Percentiles rank a stretch among this genome's conserved stretches.
Evolutionary conservation across 2,329 filamentous ascomycete genomes (phyloP).

Genomic region (Fonsecaea multimorphosa): DNA sequence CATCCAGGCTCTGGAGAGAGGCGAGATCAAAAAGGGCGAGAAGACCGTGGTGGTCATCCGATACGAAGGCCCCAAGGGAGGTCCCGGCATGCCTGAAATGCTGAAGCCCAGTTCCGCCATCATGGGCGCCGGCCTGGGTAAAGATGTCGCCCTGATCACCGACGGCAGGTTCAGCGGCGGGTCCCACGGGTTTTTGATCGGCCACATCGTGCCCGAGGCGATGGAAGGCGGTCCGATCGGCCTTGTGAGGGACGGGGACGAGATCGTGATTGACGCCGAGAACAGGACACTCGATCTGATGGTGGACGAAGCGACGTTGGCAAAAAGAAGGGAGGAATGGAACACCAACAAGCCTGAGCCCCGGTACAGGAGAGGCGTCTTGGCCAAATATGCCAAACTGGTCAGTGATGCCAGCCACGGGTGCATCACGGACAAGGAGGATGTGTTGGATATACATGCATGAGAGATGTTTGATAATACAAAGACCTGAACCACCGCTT

Average conservation of each 20-base stretch:
- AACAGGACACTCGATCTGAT: conserved; percentile 70
- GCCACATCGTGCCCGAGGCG: conserved; percentile 86
- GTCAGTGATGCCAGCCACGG: conserved; percentile 57
- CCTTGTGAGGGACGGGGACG: conserved; percentile 79
- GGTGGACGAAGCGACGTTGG: conserved; percentile 69
- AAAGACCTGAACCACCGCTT: too few relatives aligned
- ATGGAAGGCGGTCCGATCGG: conserved; percentile 85
- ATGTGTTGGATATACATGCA: conserved; percentile 25
- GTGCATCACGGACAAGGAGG: conserved; percentile 53
- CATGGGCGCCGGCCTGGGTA: conserved; percentile 73
- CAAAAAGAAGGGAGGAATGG: conserved; percentile 65
- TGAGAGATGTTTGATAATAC: conserved; percentile 7
- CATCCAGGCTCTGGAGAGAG: conserved; percentile 68
- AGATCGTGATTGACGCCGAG: conserved; percentile 81
- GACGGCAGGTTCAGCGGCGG: conserved; percentile 81
- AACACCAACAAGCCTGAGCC: conserved; percentile 61
- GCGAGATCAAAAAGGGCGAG: conserved; percentile 74
- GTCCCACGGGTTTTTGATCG: conserved; percentile 84
- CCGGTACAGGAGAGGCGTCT: conserved; percentile 67
- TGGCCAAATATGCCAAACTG: conserved; percentile 70
- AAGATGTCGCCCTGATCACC: conserved; percentile 74
- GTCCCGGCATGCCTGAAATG: conserved; percentile 78
- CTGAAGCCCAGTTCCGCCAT: conserved; percentile 73
- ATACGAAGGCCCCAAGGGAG: conserved; percentile 75
- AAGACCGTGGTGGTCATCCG: conserved; percentile 79